Base-by-base conservation (phyloP, 2,329 filamentous ascomycete species). In the Myriangium duriaei region DNA sequence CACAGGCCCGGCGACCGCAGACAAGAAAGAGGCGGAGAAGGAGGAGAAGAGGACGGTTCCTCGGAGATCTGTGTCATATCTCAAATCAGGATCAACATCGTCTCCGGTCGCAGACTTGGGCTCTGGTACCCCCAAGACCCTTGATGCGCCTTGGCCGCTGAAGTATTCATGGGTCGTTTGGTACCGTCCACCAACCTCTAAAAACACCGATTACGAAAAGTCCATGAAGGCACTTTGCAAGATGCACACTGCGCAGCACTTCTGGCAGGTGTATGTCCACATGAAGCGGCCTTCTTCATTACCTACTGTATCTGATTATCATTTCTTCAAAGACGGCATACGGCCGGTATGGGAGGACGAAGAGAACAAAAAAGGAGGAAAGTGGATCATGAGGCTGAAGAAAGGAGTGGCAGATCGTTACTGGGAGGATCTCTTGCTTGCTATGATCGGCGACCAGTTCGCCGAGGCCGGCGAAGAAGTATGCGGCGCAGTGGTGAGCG, bases 311-410 rank as follows among this genome's bases (percentile, higher is more conserved):
- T 95, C 87, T 15, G 91, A 98, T 62, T 98, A 95, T 57, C 91
- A 98, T 58, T 79, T 98, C 43, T 98, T 98, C 69, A 93, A 91
- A 62, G 86, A 91, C 55, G 88, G 87, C 39, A 87, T 98, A 44
- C 78, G 91, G 43, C 91, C 91, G 14, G 91, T 98, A 50, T 98
- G 91, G 91, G 91, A 98, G 61, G 91, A 98, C 51, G 86, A 94
- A 32, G 85, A 92, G 57, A 98, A 98, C 64, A 91, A 85, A 60
- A 81, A 79, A 49, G 91, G 91, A 39, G 91, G 91, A 36, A 98
- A 98, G 65, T 98, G 88, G 88, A 87, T 95, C 47, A 79, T 98
- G 57, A 74, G 88, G 48, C 67, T 98, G 57, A 95, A 94, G 73
- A 98, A 98, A 69, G 91, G 91, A 16, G 84, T 98, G 13, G 84